Evolutionary conservation across 495 filamentous ascomycete genomes (phyloP), one percentile per base, ranked within the genome.

Genomic region (Hypoxylon fuscum): DNA sequence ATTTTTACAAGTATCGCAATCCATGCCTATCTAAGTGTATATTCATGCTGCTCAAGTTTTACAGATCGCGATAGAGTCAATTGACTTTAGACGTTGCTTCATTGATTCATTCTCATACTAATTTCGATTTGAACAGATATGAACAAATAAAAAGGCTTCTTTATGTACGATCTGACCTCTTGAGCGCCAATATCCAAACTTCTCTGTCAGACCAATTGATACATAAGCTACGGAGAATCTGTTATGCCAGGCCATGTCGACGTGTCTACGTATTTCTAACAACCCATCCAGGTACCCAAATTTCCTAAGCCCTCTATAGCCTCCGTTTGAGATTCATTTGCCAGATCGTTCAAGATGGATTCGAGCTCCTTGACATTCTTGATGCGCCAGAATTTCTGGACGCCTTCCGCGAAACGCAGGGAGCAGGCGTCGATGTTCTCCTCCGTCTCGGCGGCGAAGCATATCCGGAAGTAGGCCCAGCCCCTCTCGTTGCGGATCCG

Each of bases 381-480:
- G 59, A 90, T 82, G 59, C 80, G 74, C 89, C 90, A 97, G 70
- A 97, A 97, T 17, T 75, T 78, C 47, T 83, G 77, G 41, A 90
- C 81, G 0, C 88, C 93, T 14, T 85, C 78, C 2, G 83, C 85
- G 65, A 96, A 85, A 50, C 88, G 70, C 62, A 81, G 68, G 5
- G 83, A 87, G 42, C 84, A 81, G 10, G 66, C 59, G 17, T 76
- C 79, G 18, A 96, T 79, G 40, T 88, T 85, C 3, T 89, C 86
- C 49, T 88, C 86, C 27, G 84, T 75, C 68, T 91, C 87, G 6
- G 92, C 93, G 11, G 91, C 90, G 76, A 97, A 97, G 73, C 93
- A 95, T 11, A 97, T 61, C n/a, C 94, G 77, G 66, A 85, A 85
- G 65, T 83, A 93, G 53, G 79, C 79, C 81, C 85, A 90, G 1